phyloP scores from a whole-genome alignment of 371 early-diverging fungal species.

The Apophysomyces elegans region DNA sequence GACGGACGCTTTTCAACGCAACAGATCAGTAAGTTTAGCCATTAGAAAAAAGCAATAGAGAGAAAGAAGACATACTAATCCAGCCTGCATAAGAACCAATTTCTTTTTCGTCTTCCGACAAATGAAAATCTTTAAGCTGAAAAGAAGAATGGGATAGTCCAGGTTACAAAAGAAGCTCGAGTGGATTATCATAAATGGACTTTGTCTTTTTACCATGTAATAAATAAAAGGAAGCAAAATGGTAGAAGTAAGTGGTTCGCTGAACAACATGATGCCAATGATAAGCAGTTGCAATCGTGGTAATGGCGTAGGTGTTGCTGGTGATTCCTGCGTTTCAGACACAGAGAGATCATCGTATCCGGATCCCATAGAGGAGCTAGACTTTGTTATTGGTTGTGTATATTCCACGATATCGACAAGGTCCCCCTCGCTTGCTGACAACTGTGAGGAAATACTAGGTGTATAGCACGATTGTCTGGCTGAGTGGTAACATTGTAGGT shows the following conservation, averaged over 20 bases:
- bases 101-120: conserved; percentile 64
- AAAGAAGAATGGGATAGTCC: not conserved
- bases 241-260: conserved; percentile 68
- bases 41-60: not conserved
- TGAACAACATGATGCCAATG: conserved; percentile 62
- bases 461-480: too few relatives aligned
- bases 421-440: too few relatives aligned
- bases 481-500: too few relatives aligned
- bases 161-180: not conserved
- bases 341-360: too few relatives aligned
- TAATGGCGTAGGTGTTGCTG: conserved; percentile 40
- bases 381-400: too few relatives aligned
- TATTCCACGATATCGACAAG: too few relatives aligned
- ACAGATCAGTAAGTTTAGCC: too few relatives aligned
- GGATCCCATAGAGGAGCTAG: too few relatives aligned
- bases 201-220: conserved; percentile 49
- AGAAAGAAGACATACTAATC: conserved; percentile 41
- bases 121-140: conserved; percentile 61
- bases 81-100: conserved; percentile 73
- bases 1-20: conserved; percentile 35
- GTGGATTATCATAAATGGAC: not conserved
- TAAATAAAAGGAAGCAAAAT: conserved; percentile 72
- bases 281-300: conserved; percentile 60
- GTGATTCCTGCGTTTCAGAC: not conserved
- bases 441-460: too few relatives aligned